Base-by-base conservation (phyloP, 345 rosid genomes). In the Hypericum perforatum region DNA sequence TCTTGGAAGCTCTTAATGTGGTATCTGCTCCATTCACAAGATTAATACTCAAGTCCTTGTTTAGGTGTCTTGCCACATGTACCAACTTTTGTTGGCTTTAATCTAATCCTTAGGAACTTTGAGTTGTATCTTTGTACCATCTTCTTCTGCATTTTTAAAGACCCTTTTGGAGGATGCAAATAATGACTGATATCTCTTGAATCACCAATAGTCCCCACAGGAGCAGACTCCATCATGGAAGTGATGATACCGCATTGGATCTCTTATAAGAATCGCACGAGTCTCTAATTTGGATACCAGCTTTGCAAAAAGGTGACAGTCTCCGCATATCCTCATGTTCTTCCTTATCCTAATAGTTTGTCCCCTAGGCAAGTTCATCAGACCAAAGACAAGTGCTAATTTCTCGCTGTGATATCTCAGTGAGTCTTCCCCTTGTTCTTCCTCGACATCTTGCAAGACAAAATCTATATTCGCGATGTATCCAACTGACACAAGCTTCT, bases 391-490 rank as follows among this genome's bases (percentile, higher is more conserved):
- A 38, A 85, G 63, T 10, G 91, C 86, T 13, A 86, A 63, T 45
- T 86, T 82, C 74, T 82, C 84, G 0, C 88, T 86, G 60, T 82
- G 88, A 63, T 71, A 71, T 61, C 69, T 64, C 22, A 86, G 66
- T 12, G 81, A 81, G 54, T 78, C 78, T 59, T 80, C 88, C 70
- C 72, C 75, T 53, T 86, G 86, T 45, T 82, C 88, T 37, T 79
- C 87, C 70, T 81, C 91, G 56, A 86, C 69, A 77, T 81, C 88
- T 56, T 76, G 74, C 64, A 82, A 47, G 45, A 76, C 85, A 57
- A 74, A 80, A 64, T 77, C 68, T 29, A 82, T 78, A 52, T 83
- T 91, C 36, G 91, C 74, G 45, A 75, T 75, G 63, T 85, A 85
- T 13, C 95, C 87, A 39, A 73, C 10, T 6, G 68, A 70, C 52